phyloP scores from a whole-genome alignment of 2,329 filamentous ascomycete species.

The Verticillium albo-atrum region DNA sequence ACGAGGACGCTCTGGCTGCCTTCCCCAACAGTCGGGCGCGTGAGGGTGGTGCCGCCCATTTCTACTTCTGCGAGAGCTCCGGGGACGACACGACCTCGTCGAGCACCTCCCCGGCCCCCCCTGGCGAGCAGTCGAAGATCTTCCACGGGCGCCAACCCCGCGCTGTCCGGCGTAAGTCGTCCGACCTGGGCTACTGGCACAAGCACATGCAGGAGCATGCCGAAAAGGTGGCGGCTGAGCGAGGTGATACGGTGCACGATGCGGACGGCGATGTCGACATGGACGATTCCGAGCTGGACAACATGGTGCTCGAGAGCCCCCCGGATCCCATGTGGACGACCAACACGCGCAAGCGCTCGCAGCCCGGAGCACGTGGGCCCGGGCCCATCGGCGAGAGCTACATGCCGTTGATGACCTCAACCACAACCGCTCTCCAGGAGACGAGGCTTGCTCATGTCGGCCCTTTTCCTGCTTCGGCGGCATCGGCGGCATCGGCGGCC shows the following conservation, averaged over 20 bases:
- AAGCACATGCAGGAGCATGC: conserved; percentile 77
- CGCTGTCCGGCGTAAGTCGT: conserved; percentile 52
- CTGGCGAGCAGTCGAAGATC: conserved; percentile 16
- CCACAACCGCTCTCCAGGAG: conserved; percentile 1
- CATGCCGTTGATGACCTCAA: conserved; percentile 10
- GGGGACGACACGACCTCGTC: conserved; percentile 47
- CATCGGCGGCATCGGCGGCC: no score
- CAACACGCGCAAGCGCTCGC: conserved; percentile 18
- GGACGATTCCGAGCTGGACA: conserved; percentile 26
- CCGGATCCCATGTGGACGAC: conserved; percentile 39
- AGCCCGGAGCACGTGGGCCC: conserved; percentile 1
- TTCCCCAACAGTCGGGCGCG: conserved; percentile 69
- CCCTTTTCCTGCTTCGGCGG: not conserved
- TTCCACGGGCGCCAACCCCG: conserved; percentile 14
- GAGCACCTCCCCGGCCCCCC: conserved; percentile 26
- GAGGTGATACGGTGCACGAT: conserved; percentile 17
- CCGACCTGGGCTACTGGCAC: conserved; percentile 68
- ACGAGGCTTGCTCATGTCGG: conserved; percentile 3
- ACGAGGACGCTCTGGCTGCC: conserved; percentile 70
- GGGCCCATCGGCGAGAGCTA: conserved; percentile 11
- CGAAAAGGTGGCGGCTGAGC: conserved; percentile 54
- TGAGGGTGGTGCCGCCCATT: conserved; percentile 68
- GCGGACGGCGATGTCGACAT: conserved; percentile 15
- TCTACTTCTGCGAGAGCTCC: conserved; percentile 61
- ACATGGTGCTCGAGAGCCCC: conserved; percentile 33